These are phyloP conservation scores for Phytophthora pistaciae DNA, from an alignment of 352 stramenopile genomes.

Conservation along the genomic window DNA sequence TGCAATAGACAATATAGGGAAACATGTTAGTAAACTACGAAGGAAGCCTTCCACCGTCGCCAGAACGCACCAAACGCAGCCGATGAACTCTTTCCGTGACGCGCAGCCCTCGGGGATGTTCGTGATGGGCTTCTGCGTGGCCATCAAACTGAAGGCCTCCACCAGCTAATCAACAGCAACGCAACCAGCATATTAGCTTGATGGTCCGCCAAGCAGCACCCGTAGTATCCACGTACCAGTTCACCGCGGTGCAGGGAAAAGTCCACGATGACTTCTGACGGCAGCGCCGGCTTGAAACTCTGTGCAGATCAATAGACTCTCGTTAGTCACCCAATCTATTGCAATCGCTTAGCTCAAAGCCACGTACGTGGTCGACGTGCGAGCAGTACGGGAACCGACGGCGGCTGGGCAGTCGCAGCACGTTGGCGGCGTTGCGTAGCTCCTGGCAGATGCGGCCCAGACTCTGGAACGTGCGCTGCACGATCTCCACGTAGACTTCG, in stretches of 20 bases:
- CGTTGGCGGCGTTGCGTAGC: conserved; percentile 74
- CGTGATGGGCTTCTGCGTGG: conserved; percentile 62
- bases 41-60: not conserved
- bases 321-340: not conserved
- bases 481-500: conserved; percentile 62
- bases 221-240: conserved; percentile 47
- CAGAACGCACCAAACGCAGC: conserved; percentile 73
- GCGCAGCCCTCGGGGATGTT: conserved; percentile 69
- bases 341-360: not conserved
- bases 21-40: not conserved
- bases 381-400: conserved; percentile 85
- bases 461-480: conserved; percentile 60
- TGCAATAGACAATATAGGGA: conserved; percentile 21
- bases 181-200: not conserved
- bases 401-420: conserved; percentile 75
- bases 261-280: conserved; percentile 80
- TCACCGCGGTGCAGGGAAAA: conserved; percentile 87
- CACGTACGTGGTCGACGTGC: conserved; percentile 79
- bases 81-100: conserved; percentile 85
- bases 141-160: conserved; percentile 72
- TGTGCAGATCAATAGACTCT: conserved; percentile 12
- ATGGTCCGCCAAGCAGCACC: not conserved
- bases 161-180: conserved; percentile 55
- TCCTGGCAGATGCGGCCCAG: conserved; percentile 66
- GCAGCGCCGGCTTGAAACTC: conserved; percentile 76